Conservation (phyloP, 2,329 filamentous ascomycete species). For the Colletotrichum orbiculare region DNA sequence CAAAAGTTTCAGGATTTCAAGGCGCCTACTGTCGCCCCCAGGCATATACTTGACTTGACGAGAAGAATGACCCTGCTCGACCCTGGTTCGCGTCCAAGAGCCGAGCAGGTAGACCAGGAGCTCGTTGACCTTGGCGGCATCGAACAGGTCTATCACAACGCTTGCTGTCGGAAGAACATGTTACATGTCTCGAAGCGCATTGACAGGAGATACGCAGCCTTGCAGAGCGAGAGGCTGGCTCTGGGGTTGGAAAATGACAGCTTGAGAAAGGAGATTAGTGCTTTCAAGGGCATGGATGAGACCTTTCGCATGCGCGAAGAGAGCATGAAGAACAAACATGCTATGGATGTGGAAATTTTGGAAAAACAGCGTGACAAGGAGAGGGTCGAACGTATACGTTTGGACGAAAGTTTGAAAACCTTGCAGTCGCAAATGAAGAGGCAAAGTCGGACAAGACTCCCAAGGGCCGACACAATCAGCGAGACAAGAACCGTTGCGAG, state of each 20-base stretch:
- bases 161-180: constrained; percentile 53
- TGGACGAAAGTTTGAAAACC: constrained; percentile 43
- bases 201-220: constrained; percentile 48
- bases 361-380: constrained; percentile 50
- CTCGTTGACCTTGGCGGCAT: constrained; percentile 58
- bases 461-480: constrained; percentile 32
- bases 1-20: constrained; percentile 50
- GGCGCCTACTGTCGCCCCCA: constrained; percentile 52
- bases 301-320: constrained; percentile 52
- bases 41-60: constrained; percentile 52
- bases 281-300: constrained; percentile 52
- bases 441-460: constrained; percentile 1
- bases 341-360: constrained; percentile 46
- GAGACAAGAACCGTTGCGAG: no score
- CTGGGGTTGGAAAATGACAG: constrained; percentile 48
- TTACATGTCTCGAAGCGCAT: constrained; percentile 50
- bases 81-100: constrained; percentile 47
- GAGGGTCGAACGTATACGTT: constrained; percentile 43
- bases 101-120: constrained; percentile 52
- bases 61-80: constrained; percentile 48
- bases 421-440: constrained; percentile 37
- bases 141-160: constrained; percentile 58
- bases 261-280: constrained; percentile 47
- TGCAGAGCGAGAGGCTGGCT: constrained; percentile 35
- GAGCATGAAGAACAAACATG: constrained; percentile 49